These are phyloP conservation scores for Fusarium caatingaense DNA, from an alignment of 2,329 filamentous ascomycete species.

Conservation along the genomic window DNA sequence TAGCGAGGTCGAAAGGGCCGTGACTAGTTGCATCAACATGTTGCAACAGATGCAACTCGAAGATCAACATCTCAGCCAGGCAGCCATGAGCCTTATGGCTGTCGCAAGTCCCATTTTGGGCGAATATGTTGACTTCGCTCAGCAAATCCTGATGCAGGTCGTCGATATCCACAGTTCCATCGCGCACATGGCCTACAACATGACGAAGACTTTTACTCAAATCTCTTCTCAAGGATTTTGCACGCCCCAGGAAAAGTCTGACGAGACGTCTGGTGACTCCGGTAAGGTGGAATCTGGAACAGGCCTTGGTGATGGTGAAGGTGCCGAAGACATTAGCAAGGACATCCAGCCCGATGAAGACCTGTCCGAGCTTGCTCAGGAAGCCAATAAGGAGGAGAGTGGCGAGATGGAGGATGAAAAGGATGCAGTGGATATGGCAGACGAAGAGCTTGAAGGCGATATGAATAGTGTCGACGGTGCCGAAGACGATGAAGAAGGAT, in stretches of 20 bases:
- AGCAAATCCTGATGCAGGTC: slow-evolving; percentile 68
- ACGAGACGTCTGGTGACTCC: slow-evolving; percentile 74
- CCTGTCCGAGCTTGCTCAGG: slow-evolving; percentile 88
- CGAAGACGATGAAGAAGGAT: slow-evolving; percentile 69
- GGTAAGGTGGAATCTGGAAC: slow-evolving; percentile 91
- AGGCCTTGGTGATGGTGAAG: slow-evolving; percentile 93
- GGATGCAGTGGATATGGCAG: slow-evolving; percentile 91
- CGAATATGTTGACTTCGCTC: slow-evolving; percentile 75
- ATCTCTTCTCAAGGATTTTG: slow-evolving; percentile 91
- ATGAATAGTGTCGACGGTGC: slow-evolving; percentile 73
- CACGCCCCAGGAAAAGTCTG: slow-evolving; percentile 82
- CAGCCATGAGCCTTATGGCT: slow-evolving; percentile 49
- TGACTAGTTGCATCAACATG: slow-evolving; percentile 53
- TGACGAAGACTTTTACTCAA: slow-evolving; percentile 81
- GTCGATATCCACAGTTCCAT: slow-evolving; percentile 75
- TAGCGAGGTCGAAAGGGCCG: slow-evolving; percentile 61
- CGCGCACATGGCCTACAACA: slow-evolving; percentile 78
- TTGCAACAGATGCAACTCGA: slow-evolving; percentile 50
- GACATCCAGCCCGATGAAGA: slow-evolving; percentile 96
- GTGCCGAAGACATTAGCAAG: slow-evolving; percentile 97
- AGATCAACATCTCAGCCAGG: slow-evolving; percentile 43
- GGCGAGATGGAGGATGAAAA: slow-evolving; percentile 81
- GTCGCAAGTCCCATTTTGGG: slow-evolving; percentile 73
- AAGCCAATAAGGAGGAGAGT: slow-evolving; percentile 74
- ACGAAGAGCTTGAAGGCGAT: slow-evolving; percentile 91